phyloP scores from a whole-genome alignment of 2,329 filamentous ascomycete genomes.

The Aplosporella prunicola region DNA sequence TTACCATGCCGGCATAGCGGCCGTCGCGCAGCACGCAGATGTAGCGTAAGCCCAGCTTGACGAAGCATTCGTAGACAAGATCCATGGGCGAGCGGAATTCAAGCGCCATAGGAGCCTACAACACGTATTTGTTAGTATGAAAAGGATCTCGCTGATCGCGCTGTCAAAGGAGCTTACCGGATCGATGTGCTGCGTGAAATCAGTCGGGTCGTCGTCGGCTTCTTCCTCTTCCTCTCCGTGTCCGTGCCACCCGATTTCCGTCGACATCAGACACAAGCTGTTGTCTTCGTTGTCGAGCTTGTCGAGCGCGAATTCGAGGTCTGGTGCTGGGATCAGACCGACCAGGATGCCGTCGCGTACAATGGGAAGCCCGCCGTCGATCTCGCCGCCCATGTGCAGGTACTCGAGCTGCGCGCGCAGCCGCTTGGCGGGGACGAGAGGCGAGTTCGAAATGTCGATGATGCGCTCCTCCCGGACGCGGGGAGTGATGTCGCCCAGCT shows the following conservation, averaged over 20 bases:
- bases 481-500: constrained; percentile 78
- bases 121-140: constrained; percentile 11
- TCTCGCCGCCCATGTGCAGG: constrained; percentile 74
- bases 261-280: constrained; percentile 72
- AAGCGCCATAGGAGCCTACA: constrained; percentile 68
- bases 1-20: constrained; percentile 77
- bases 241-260: constrained; percentile 41
- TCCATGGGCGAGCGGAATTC: constrained; percentile 89
- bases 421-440: constrained; percentile 64
- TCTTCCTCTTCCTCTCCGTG: constrained; percentile 46
- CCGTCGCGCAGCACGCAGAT: constrained; percentile 83
- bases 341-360: constrained; percentile 69
- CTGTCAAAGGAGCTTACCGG: constrained; percentile 50
- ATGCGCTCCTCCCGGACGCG: constrained; percentile 64
- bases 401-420: constrained; percentile 73
- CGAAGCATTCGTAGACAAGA: constrained; percentile 91
- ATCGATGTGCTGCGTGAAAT: constrained; percentile 88
- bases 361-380: constrained; percentile 87
- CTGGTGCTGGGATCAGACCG: constrained; percentile 85
- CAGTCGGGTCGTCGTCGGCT: constrained; percentile 53
- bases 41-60: constrained; percentile 84
- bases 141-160: not conserved
- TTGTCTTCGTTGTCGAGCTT: constrained; percentile 65
- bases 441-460: constrained; percentile 81
- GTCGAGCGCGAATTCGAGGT: constrained; percentile 87